Evolutionary conservation across 148 eudicot genomes (phyloP).

Genomic region (Beta vulgaris): DNA sequence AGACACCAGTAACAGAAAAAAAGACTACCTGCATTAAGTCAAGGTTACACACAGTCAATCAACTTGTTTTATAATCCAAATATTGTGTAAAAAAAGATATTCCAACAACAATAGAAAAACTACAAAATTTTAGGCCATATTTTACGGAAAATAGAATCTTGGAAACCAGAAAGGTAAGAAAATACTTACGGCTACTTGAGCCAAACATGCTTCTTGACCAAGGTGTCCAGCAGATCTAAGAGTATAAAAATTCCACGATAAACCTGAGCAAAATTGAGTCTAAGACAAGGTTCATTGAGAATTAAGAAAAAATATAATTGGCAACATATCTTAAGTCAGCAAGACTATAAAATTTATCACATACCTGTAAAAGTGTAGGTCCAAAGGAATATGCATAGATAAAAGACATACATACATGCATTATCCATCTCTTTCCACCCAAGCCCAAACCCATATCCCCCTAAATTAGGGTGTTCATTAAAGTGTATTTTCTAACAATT

Average conservation of each 20-base stretch:
- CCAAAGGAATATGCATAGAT: neutral
- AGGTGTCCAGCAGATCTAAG: conserved; percentile 15
- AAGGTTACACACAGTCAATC: too few species aligned
- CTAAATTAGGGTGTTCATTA: too few species aligned
- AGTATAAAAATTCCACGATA: neutral
- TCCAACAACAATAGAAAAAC: neutral
- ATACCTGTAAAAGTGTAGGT: neutral
- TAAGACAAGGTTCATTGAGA: neutral
- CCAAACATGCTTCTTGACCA: conserved; percentile 41
- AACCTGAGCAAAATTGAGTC: neutral
- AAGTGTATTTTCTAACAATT: too few species aligned
- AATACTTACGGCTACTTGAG: conserved; percentile 46
- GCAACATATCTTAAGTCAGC: neutral
- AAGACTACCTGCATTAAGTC: too few species aligned
- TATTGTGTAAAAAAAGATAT: neutral
- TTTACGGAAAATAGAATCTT: too few species aligned
- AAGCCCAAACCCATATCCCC: too few species aligned
- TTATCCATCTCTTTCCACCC: too few species aligned
- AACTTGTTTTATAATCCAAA: too few species aligned
- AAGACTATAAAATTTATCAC: neutral
- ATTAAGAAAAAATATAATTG: neutral
- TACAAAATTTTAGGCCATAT: too few species aligned
- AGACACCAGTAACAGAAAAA: too few species aligned
- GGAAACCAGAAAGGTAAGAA: neutral
- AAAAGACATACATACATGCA: neutral